Base-by-base conservation (phyloP, 2,329 filamentous ascomycete genomes). In the Pseudocercospora fijiensis region DNA sequence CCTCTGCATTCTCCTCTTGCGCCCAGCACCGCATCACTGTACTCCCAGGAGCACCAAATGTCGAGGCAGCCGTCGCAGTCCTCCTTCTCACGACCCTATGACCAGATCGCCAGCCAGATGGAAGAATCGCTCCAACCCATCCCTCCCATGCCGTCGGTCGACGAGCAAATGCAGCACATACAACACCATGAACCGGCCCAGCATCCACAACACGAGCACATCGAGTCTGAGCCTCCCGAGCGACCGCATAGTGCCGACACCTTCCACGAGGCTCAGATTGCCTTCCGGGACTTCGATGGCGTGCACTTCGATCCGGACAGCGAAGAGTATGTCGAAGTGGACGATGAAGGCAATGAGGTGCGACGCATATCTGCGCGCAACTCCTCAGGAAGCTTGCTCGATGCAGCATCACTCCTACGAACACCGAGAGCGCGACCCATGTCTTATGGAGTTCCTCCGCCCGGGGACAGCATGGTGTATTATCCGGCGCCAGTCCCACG, bases 401-500 rank as follows among this genome's bases (percentile, higher is more conserved):
- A 71, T 59, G 67, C 71, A 26, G 69, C 68, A 11, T 72, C 72
- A 18, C 59, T 76, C 66, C 71, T 71, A 62, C 73, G 57, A 61
- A 70, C 61, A 62, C 73, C 58, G 62, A 74, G n/a, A 18, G 68
- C 67, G 49, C 52, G 62, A 45, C 80, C 86, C 10, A 82, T 84
- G 65, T 86, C 86, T 0, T 88, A 87, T 74, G 78, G 86, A 72
- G 70, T 69, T 72, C 86, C 86, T 1, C 81, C 83, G 26, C 88
- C 88, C 1, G 89, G 87, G 4, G 87, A 94, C 69, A 83, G 88
- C 70, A 96, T 98, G 91, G 86, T 96, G 9, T 98, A 89, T 78
- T 99, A 99, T 76, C 95, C 95, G 13, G 95, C 95, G 2, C 93
- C 92, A 0, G 95, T 99, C 2, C 95, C 95, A 2, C 88, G 90